These are phyloP conservation scores for Laguncularia racemosa DNA, from an alignment of 345 rosid genomes.

Conservation along the genomic window DNA sequence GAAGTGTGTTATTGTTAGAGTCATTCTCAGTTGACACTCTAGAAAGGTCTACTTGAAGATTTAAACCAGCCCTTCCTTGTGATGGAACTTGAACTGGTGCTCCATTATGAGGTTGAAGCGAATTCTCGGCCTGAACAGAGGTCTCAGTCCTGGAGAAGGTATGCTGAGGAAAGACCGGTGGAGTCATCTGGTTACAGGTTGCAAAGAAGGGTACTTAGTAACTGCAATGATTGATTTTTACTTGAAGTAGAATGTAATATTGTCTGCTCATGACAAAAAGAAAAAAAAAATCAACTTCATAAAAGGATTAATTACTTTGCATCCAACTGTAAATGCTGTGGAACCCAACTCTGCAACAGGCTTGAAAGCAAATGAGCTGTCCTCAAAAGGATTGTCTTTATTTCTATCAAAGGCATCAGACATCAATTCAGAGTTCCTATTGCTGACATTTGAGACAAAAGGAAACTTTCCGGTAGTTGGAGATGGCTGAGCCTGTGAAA, in stretches of 20 bases:
- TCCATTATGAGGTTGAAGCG: slow-evolving; percentile 27
- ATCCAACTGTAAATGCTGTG: slow-evolving; percentile 38
- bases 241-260: background rate
- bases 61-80: slow-evolving; percentile 30
- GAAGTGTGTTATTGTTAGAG: slow-evolving; percentile 19
- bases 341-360: slow-evolving; percentile 45
- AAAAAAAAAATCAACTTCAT: background rate
- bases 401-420: slow-evolving; percentile 36
- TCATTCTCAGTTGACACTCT: slow-evolving; percentile 32
- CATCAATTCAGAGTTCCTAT: slow-evolving; percentile 20
- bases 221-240: background rate
- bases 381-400: slow-evolving; percentile 57
- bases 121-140: slow-evolving; percentile 43
- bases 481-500: slow-evolving; percentile 76
- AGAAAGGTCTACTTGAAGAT: slow-evolving; percentile 32
- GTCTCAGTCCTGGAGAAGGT: slow-evolving; percentile 36
- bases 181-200: slow-evolving; percentile 12
- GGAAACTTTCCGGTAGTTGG: slow-evolving; percentile 87
- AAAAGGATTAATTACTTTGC: slow-evolving; percentile 32
- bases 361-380: slow-evolving; percentile 69
- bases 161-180: slow-evolving; percentile 30
- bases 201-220: slow-evolving; percentile 1
- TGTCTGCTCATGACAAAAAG: background rate
- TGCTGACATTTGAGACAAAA: slow-evolving; percentile 39
- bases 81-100: slow-evolving; percentile 31